phyloP scores from a whole-genome alignment of 1,284 basidiomycete genomes.

The Cutaneotrichosporon spelunceum region DNA sequence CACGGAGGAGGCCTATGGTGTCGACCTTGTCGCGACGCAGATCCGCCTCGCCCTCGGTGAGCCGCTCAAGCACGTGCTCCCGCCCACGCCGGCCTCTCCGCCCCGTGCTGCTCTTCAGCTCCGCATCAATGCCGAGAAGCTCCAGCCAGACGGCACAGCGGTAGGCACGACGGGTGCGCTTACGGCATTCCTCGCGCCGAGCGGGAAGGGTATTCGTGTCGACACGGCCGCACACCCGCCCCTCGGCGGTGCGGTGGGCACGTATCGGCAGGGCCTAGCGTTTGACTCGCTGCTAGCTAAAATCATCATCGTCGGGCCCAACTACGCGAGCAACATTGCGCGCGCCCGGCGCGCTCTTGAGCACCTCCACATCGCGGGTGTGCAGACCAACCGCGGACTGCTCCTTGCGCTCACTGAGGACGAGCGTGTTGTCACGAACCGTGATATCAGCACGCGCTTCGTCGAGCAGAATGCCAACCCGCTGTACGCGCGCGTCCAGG shows the following conservation, averaged over 20 bases:
- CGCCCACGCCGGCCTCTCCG: conserved; percentile 5
- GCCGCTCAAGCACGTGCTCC: conserved; percentile 12
- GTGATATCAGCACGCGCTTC: conserved; percentile 17
- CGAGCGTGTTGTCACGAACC: conserved; percentile 14
- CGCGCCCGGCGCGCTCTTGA: conserved; percentile 16
- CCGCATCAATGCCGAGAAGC: conserved; percentile 24
- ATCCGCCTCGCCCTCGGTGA: conserved; percentile 21
- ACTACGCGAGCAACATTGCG: conserved; percentile 13
- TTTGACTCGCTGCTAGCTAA: conserved; percentile 26
- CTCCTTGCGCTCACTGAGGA: conserved; percentile 22
- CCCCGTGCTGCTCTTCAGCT: conserved; percentile 22
- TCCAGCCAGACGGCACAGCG: conserved; percentile 17
- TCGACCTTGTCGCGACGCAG: conserved; percentile 24
- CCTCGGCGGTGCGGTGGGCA: conserved; percentile 9
- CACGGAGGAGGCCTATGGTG: conserved; percentile 24
- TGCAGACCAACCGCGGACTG: conserved; percentile 21
- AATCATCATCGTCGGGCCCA: conserved; percentile 17
- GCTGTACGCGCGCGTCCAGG: conserved; percentile 11
- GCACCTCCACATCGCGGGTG: conserved; percentile 18
- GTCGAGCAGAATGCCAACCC: conserved; percentile 16
- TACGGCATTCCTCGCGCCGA: conserved; percentile 9
- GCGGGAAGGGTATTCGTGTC: conserved; percentile 19
- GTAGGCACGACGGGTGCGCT: conserved; percentile 19
- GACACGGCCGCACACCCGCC: conserved; percentile 25
- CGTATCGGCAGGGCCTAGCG: conserved; percentile 21